Conservation (phyloP, 2,329 filamentous ascomycete genomes). For the Zymoseptoria ardabiliae region DNA sequence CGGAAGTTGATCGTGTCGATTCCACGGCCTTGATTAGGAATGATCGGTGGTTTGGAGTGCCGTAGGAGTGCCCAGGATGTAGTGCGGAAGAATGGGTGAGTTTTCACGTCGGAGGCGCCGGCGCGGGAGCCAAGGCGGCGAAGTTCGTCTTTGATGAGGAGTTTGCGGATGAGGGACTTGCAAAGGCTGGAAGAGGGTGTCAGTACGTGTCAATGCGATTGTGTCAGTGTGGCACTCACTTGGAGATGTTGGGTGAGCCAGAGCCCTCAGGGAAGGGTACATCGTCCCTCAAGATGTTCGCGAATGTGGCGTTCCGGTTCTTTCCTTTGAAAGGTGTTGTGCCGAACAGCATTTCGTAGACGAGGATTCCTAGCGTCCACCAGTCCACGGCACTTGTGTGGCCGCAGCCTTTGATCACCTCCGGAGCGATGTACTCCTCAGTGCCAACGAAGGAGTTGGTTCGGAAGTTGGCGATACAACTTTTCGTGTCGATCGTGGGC, state of each 20-base stretch:
- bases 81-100: slow-evolving; percentile 87
- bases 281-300: slow-evolving; percentile 91
- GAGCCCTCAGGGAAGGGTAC: slow-evolving; percentile 90
- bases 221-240: slow-evolving; percentile 54
- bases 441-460: slow-evolving; percentile 98
- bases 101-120: slow-evolving; percentile 94
- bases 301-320: slow-evolving; percentile 96
- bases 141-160: slow-evolving; percentile 96
- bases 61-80: slow-evolving; percentile 96
- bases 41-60: slow-evolving; percentile 96
- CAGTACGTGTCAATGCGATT: background rate
- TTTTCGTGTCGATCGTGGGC: slow-evolving; percentile 97
- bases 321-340: slow-evolving; percentile 99
- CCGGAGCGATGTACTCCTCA: slow-evolving; percentile 96
- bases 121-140: slow-evolving; percentile 87
- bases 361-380: slow-evolving; percentile 96
- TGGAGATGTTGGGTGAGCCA: slow-evolving; percentile 77
- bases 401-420: slow-evolving; percentile 97
- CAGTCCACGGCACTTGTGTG: slow-evolving; percentile 98
- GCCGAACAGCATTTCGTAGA: slow-evolving; percentile 98
- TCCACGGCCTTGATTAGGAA: slow-evolving; percentile 81
- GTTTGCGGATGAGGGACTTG: slow-evolving; percentile 91
- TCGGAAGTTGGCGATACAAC: slow-evolving; percentile 94
- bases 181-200: slow-evolving; percentile 58
- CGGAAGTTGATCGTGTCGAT: slow-evolving; percentile 96